These are phyloP conservation scores for Hyaloscypha finlandica DNA, from an alignment of 495 filamentous ascomycete genomes.

Conservation along the genomic window DNA sequence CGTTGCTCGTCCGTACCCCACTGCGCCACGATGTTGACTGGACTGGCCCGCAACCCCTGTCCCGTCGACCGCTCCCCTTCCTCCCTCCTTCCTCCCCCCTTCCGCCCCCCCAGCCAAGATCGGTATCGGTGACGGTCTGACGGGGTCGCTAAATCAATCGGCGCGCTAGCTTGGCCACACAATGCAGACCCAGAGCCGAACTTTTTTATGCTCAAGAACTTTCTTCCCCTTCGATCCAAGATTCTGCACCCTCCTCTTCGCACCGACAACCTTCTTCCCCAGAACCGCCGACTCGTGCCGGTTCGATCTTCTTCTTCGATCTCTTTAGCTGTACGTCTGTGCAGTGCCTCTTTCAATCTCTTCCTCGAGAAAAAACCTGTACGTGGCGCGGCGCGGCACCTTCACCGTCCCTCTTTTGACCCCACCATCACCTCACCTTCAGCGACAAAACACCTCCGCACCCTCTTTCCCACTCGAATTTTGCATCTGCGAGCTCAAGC, in stretches of 20 bases:
- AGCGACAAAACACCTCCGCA: not conserved
- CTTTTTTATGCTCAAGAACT: not conserved
- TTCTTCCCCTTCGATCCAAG: not conserved
- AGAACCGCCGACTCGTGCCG: constrained; percentile 9
- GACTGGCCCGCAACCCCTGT: no score
- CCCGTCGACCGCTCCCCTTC: no score
- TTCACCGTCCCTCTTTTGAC: constrained; percentile 25
- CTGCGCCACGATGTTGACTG: constrained; percentile 2
- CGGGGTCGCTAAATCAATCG: not conserved
- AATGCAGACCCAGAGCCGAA: constrained; percentile 3
- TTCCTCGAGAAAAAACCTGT: constrained; percentile 2
- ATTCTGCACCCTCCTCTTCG: not conserved
- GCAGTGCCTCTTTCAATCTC: constrained; percentile 16
- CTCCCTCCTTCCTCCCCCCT: no score
- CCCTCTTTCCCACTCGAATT: not conserved
- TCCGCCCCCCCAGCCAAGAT: not conserved
- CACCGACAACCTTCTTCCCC: not conserved
- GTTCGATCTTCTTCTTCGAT: constrained; percentile 10
- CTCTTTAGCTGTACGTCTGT: constrained; percentile 6
- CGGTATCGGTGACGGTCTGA: not conserved
- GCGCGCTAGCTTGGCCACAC: constrained; percentile 8
- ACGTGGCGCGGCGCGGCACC: not conserved
- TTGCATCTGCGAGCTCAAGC: constrained; percentile 2
- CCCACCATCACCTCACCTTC: constrained; percentile 17
- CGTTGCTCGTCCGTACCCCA: not conserved